Base-by-base conservation (phyloP, 2,329 filamentous ascomycete species). In the Sarocladium strictum region DNA sequence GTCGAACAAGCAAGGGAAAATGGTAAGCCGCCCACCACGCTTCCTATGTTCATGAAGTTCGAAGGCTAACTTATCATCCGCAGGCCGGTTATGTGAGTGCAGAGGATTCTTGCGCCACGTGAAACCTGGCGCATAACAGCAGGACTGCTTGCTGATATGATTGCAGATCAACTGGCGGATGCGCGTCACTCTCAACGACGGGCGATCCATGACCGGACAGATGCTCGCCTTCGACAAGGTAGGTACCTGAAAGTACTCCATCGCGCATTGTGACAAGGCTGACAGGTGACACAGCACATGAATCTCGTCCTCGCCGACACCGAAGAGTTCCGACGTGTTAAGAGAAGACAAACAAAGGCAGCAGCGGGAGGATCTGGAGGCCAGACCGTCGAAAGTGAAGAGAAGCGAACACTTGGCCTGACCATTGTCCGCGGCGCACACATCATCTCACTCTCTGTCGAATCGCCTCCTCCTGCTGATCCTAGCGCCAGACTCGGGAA, bases 171-270 rank as follows among this genome's bases (percentile, higher is more conserved):
- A 99, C 79, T 97, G 96, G 80, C 90, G 93, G 74, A 97, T 99
- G 92, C 87, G 93, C 69, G 87, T 97, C 61, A 97, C 92, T 55
- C 81, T 99, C 71, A 90, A 90, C 68, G 94, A 99, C 76, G 90
- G 90, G 61, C 86, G 94, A 67, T 90, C 97, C 72, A 95, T 99
- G 86, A 92, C 91, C 38, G 94, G 92, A 58, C 91, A 97, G 73
- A 96, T 99, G 90, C 83, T 99, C 63, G 94, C 94, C 54, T 99
- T 97, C 67, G 94, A 99, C 74, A 97, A 97, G 84, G 90, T 93
- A 97, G 84, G 90, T 93, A 74, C 56, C 63, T 56, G 10, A 53
- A 32, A 23, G 10, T 49, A 27, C 14, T n/a, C n/a, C 12, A 17
- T 49, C 21, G 21, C 11, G 15, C 19, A 17, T 33, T 49, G 3